phyloP scores from a whole-genome alignment of 1,139 yeast species.

The Lodderomyces orthopsilosis region DNA sequence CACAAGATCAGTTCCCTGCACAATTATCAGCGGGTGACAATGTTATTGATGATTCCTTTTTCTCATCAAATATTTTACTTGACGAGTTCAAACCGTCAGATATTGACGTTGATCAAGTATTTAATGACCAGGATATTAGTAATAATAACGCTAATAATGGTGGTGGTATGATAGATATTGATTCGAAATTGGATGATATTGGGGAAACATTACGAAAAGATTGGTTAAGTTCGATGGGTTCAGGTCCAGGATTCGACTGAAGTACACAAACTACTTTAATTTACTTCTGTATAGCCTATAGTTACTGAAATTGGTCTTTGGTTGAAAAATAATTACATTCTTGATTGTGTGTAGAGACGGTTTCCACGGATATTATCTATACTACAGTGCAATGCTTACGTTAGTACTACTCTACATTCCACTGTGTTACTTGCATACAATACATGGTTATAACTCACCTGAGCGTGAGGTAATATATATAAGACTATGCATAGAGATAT shows the following conservation, averaged over 20 bases:
- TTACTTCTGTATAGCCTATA: too few relatives aligned
- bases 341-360: too few relatives aligned
- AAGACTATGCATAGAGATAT: too few relatives aligned
- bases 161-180: slow-evolving; percentile 1
- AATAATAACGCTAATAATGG: background rate
- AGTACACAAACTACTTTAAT: too few relatives aligned
- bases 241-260: slow-evolving; percentile 33
- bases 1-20: slow-evolving; percentile 2
- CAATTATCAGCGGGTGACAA: slow-evolving; percentile 3
- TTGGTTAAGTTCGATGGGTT: slow-evolving; percentile 39
- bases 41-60: slow-evolving; percentile 8
- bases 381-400: too few relatives aligned
- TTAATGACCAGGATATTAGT: background rate
- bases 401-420: too few relatives aligned
- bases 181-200: slow-evolving; percentile 9
- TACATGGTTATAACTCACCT: too few relatives aligned
- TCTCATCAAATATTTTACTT: slow-evolving; percentile 2
- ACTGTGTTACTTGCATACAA: too few relatives aligned
- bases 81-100: slow-evolving; percentile 4
- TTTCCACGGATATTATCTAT: too few relatives aligned
- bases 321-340: too few relatives aligned
- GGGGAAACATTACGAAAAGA: slow-evolving; percentile 20
- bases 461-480: too few relatives aligned
- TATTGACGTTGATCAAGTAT: background rate
- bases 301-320: too few relatives aligned